These are phyloP conservation scores for Cyclotella cryptica DNA, from an alignment of 108 stramenopile species.

Conservation along the genomic window DNA sequence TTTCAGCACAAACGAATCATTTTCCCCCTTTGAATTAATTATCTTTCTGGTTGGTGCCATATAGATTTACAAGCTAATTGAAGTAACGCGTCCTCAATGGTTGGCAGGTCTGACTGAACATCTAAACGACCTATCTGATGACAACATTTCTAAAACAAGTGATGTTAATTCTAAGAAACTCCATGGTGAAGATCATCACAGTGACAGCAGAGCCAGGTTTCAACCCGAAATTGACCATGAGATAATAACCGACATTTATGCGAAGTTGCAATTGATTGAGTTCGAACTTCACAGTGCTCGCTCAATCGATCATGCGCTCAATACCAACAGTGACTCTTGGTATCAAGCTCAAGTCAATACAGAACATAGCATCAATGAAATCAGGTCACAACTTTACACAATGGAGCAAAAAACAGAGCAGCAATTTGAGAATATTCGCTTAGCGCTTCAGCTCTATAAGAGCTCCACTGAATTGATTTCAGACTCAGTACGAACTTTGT, in stretches of 20 bases:
- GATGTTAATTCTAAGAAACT: neutral
- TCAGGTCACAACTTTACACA: neutral
- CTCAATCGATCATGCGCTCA: neutral
- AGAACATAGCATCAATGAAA: neutral
- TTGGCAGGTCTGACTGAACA: neutral
- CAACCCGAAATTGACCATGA: neutral
- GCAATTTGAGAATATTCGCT: neutral
- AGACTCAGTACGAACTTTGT: neutral
- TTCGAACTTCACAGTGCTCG: neutral
- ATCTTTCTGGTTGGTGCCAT: too few species aligned
- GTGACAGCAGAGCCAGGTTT: neutral
- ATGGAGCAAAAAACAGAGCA: constrained; percentile 4
- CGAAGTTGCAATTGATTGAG: neutral
- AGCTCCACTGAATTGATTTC: neutral
- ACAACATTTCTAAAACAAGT: neutral
- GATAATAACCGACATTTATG: neutral
- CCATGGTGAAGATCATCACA: neutral
- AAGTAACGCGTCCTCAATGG: neutral
- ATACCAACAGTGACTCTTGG: neutral
- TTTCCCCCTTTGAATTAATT: neutral
- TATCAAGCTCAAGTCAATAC: constrained; percentile 5
- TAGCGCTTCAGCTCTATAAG: constrained; percentile 10
- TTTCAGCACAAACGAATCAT: neutral
- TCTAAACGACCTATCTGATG: neutral
- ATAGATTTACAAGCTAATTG: neutral